Percentiles rank a stretch among this genome's conserved stretches.
These are phyloP conservation scores for Fistulina hepatica DNA, from an alignment of 1,284 basidiomycete genomes.

Conservation along the genomic window DNA sequence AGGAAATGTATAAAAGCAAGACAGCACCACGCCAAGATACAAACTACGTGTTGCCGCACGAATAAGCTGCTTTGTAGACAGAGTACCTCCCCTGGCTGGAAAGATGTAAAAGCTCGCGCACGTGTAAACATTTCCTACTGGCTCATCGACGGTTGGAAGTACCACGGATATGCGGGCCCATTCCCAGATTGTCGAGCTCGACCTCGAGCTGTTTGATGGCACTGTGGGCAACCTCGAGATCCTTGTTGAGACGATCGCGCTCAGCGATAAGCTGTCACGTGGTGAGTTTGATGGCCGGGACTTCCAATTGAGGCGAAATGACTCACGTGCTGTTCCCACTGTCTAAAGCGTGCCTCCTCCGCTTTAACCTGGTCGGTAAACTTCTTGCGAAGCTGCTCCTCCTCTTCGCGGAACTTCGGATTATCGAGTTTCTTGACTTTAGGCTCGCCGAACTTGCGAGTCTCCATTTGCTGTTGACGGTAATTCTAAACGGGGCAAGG, in stretches of 20 bases:
- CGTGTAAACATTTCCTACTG: too few species aligned
- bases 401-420: constrained; percentile 99
- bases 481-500: constrained; percentile 49
- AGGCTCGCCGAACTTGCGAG: constrained; percentile 96
- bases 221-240: constrained; percentile 85
- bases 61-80: too few species aligned
- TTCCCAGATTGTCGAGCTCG: constrained; percentile 84
- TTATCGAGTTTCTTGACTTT: constrained; percentile 99
- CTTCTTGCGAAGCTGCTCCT: constrained; percentile 90
- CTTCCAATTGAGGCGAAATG: constrained; percentile 6
- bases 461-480: constrained; percentile 99
- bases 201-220: constrained; percentile 85
- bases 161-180: too few species aligned
- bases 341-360: constrained; percentile 94
- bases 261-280: constrained; percentile 78
- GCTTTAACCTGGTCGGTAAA: constrained; percentile 99
- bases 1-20: too few species aligned
- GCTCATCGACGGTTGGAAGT: too few species aligned
- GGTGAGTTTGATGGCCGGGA: constrained; percentile 13
- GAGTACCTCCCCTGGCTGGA: too few species aligned
- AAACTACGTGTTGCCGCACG: too few species aligned
- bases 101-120: too few species aligned
- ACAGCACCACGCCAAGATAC: too few species aligned
- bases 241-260: constrained; percentile 94
- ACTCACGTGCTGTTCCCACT: constrained; percentile 97